Evolutionary conservation across 805 yeast genomes (phyloP), one percentile per base, ranked within the genome.

Genomic region (Candida easanensis): DNA sequence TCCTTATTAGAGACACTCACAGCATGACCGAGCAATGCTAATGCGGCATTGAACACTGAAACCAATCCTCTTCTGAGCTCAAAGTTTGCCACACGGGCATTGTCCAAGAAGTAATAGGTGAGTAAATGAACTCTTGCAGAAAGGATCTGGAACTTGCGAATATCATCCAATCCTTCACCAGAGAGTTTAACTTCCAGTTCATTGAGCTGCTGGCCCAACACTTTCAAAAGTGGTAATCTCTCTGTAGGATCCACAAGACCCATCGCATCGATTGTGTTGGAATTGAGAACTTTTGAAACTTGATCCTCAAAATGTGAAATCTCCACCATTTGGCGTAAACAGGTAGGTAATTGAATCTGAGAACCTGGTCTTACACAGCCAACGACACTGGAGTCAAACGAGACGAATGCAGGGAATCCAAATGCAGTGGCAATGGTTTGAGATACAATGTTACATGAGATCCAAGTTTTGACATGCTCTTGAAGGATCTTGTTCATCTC

Each of bases 321-420:
- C 52, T 84, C 87, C 61, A 86, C 77, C 86, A 88, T 83, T 52
- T 80, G 88, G 40, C 78, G 73, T 34, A 91, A 71, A 51, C 53
- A 53, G 6, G 48, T 45, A 17, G 65, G 60, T 6, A 60, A 41
- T 30, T 39, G 53, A 32, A 28, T 45, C 4, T 56, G 61, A n/a
- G 74, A 63, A 11, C 72, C 76, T 10, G 77, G 71, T 35, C 76
- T 64, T 52, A 76, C 74, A 4, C 80, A 71, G 5, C 71, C 71
- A 56, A 80, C 65, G 2, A 84, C 77, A 1, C 88, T 73, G 20
- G 83, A 74, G 60, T 88, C 96, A 57, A 89, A 86, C 46, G 83
- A 87, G 4, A 87, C 90, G 63, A 88, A 89, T 0, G 95, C 88
- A 0, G 98, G 99, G 58, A 85, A 90, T 16, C 99, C 99, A 66